These are phyloP conservation scores for Didymella pomorum DNA, from an alignment of 2,329 filamentous ascomycete species.

Conservation along the genomic window DNA sequence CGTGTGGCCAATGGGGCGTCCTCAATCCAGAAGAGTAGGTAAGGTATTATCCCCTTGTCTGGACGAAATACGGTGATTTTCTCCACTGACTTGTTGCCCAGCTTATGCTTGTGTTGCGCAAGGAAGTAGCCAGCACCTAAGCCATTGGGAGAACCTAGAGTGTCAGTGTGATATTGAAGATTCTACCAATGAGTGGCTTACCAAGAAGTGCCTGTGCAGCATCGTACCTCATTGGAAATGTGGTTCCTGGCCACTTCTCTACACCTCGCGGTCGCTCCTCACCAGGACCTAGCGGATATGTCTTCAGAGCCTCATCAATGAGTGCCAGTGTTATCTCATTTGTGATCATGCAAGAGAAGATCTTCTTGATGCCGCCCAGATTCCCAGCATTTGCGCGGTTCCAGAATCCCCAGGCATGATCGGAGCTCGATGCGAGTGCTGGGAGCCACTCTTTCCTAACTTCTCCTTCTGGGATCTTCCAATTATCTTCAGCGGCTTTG, in stretches of 20 bases:
- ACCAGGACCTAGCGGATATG: slow-evolving; percentile 12
- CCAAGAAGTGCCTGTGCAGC: slow-evolving; percentile 20
- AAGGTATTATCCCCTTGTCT: slow-evolving; percentile 15
- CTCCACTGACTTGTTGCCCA: slow-evolving; percentile 21
- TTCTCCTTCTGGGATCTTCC: neutral
- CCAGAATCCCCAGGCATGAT: slow-evolving; percentile 34
- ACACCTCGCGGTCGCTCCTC: slow-evolving; percentile 9
- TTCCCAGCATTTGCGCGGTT: slow-evolving; percentile 12
- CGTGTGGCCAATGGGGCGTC: slow-evolving; percentile 5
- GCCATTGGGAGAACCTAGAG: slow-evolving; percentile 20
- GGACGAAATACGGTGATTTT: slow-evolving; percentile 24
- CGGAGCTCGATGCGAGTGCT: slow-evolving; percentile 22
- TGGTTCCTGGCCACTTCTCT: slow-evolving; percentile 19
- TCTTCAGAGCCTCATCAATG: slow-evolving; percentile 19
- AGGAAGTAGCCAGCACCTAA: slow-evolving; percentile 23
- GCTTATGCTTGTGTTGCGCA: slow-evolving; percentile 20
- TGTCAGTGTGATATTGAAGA: neutral
- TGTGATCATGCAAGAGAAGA: slow-evolving; percentile 20
- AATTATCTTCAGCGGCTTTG: slow-evolving; percentile 12
- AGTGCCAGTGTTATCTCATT: slow-evolving; percentile 23
- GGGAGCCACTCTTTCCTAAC: slow-evolving; percentile 24
- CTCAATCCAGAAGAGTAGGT: slow-evolving; percentile 24
- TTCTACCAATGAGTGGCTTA: neutral
- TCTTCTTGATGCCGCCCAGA: slow-evolving; percentile 22
- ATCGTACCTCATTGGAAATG: slow-evolving; percentile 13